Evolutionary conservation across 2,329 filamentous ascomycete genomes (phyloP), one percentile per base, ranked within the genome.

Genomic region (Didymella pomorum): DNA sequence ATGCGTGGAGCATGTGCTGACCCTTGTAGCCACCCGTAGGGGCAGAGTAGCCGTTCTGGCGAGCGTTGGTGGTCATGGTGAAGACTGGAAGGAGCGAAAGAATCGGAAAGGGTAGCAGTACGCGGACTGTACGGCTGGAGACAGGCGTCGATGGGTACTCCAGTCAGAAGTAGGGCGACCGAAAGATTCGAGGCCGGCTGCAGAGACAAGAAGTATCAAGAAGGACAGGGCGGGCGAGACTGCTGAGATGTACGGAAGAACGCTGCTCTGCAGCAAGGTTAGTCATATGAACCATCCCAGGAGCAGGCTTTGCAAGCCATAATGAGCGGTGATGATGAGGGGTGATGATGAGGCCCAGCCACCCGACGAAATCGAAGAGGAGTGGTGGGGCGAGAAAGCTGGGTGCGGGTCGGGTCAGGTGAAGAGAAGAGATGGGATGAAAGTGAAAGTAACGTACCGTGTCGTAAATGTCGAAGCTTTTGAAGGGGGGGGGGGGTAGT

Each of bases 381-480:
- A 46, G 53, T 37, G 43, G 28, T 46, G 52, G 49, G 50, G 44
- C 21, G 20, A 20, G 48, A 48, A 29, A 58, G 20, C 43, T 50
- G 42, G 31, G 31, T 20, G 44, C 37, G 21, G 48, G 28, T 23
- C 42, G 35, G 43, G 61, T 63, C 54, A 62, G 44, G 60, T 58
- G 56, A 56, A 51, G 23, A 44, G 26, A 20, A 47, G 12, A 47
- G 39, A 41, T 31, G 51, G n/a, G 43, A 39, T 44, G 23, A 28
- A 37, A 25, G 60, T 55, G 56, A 65, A 42, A 43, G 20, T 31
- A 28, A 69, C 75, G 65, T 65, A 78, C 76, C 68, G 70, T 68
- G 67, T 71, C 72, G 74, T 74, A 75, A 72, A 77, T 75, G 70
- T 76, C 72, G 76, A 76, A 71, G n/a, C 63, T 69, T 73, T 72